Evolutionary conservation across 2,329 filamentous ascomycete genomes (phyloP), one percentile per base, ranked within the genome.

Genomic region (Trichoderma sp.): DNA sequence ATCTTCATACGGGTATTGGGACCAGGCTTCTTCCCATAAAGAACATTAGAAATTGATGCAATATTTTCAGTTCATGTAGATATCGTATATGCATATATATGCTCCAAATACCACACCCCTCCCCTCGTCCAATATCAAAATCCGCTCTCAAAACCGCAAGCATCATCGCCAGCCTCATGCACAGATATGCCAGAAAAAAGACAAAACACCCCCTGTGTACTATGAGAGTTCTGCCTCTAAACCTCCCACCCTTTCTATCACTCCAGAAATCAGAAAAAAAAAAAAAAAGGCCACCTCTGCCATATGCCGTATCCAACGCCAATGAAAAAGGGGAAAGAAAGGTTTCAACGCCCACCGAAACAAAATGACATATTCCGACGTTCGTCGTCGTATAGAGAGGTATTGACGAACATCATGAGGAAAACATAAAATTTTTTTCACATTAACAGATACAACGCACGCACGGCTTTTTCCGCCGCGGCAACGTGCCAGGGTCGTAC

Each of bases 401-500:
- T 69, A 69, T 65, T 67, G 61, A 39, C 21, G 63, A 69, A 61
- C 18, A 46, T 14, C 56, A n/a, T 14, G 26, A 30, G 28, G 28
- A 5, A 13, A 4, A 26, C 26, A 26, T 26, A 32, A 30, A 21
- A 18, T 30, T 5, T 13, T n/a, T 7, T 43, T 85, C 81, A 92
- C 84, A 90, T 86, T 74, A 90, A 79, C 74, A 87, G 81, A 77
- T 89, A 88, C 75, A 95, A 78, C 24, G 86, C 89, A 76, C 87
- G 83, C 4, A 89, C 88, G 2, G 87, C 90, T 79, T 90, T 90
- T 78, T 91, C 86, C 2, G 89, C 91, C 21, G 87, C 90, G 14
- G 88, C 90, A 70, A 95, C 82, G 82, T 95, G 92, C 90, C 92
- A 93, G 21, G 92, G 92, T 74, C 91, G 81, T n/a, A 89, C 84